A percentile compares a stretch with the other conserved stretches of the same genome.
Conservation (phyloP, 176 grass and related monocot genomes). For the Zoysia pacifica region DNA sequence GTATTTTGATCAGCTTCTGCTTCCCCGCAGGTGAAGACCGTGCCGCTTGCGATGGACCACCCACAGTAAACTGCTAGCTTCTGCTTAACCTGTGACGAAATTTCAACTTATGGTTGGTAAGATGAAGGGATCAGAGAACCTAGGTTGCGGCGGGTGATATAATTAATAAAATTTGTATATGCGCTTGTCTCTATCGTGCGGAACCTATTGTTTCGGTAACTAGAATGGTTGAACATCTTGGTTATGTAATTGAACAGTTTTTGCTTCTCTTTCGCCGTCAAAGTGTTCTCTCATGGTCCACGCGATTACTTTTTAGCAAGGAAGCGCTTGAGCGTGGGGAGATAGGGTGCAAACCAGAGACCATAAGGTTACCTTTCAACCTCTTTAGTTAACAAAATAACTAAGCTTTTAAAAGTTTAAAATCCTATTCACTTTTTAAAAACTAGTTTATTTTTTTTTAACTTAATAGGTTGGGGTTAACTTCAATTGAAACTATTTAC, state of each 20-base stretch:
- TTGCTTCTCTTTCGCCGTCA: neutral
- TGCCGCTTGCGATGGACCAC: conserved; percentile 67
- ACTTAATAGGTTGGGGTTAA: too few species aligned
- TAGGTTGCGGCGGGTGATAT: neutral
- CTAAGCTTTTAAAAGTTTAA: too few species aligned
- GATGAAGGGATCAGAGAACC: neutral
- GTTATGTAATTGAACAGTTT: neutral
- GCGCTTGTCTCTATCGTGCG: neutral
- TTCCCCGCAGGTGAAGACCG: conserved; percentile 64
- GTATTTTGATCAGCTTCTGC: conserved; percentile 8
- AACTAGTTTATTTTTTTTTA: too few species aligned
- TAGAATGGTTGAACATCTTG: conserved; percentile 28
- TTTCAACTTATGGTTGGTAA: neutral
- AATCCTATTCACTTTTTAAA: too few species aligned
- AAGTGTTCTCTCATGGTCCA: too few species aligned
- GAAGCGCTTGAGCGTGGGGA: too few species aligned
- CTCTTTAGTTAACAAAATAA: too few species aligned
- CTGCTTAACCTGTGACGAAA: neutral
- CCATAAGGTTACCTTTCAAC: too few species aligned
- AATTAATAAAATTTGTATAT: conserved; percentile 17
- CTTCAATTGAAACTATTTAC: too few species aligned
- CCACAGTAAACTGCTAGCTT: conserved; percentile 24
- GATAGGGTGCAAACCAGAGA: too few species aligned
- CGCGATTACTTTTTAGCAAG: too few species aligned
- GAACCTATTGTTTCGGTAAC: neutral